phyloP scores from a whole-genome alignment of 1,139 yeast genomes.

The Chernovozyma sophiae-reginae region DNA sequence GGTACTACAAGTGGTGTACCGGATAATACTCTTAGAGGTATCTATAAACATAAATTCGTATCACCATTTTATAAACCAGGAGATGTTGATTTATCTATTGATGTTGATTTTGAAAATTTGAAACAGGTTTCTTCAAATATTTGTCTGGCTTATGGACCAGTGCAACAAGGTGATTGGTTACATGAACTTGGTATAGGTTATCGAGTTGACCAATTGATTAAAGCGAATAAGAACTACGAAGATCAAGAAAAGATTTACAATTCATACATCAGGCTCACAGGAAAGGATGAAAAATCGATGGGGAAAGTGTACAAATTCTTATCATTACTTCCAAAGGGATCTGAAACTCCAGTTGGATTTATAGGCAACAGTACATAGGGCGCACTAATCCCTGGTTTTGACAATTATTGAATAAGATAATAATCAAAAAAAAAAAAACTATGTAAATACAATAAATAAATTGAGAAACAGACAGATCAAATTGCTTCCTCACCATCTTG shows the following conservation, averaged over 20 bases:
- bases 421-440: too few relatives aligned
- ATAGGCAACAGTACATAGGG: too few relatives aligned
- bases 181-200: constrained; percentile 74
- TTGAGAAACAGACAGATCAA: too few relatives aligned
- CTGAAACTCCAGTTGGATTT: background rate
- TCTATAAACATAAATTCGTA: constrained; percentile 67
- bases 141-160: constrained; percentile 45
- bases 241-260: constrained; percentile 46
- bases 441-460: too few relatives aligned
- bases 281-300: constrained; percentile 61
- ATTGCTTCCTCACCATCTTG: background rate
- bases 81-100: constrained; percentile 75
- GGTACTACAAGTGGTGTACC: constrained; percentile 65
- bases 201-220: constrained; percentile 54
- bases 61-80: constrained; percentile 79
- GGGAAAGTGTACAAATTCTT: constrained; percentile 74
- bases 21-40: constrained; percentile 68
- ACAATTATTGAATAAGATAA: too few relatives aligned
- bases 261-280: constrained; percentile 63
- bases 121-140: constrained; percentile 16
- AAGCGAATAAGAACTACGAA: constrained; percentile 26
- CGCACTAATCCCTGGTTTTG: too few relatives aligned
- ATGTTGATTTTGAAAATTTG: constrained; percentile 72
- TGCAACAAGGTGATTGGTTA: constrained; percentile 78
- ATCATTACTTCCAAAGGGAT: constrained; percentile 50